A percentile compares a stretch with the other conserved stretches of the same genome.
Conservation (phyloP, 257 asterid genomes). For the Capsicum rhomboideum region DNA sequence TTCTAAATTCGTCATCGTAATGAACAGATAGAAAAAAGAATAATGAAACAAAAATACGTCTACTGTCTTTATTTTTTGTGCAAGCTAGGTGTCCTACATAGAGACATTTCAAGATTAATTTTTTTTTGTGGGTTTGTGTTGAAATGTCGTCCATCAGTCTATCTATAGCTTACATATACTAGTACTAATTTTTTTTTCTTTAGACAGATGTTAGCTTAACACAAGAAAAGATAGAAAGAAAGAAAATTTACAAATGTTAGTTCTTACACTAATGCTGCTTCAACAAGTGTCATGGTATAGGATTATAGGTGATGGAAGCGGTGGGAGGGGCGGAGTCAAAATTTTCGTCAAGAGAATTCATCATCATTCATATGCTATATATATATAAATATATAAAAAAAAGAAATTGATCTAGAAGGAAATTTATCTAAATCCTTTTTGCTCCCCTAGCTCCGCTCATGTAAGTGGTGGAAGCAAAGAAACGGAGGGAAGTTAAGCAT, state of each 20-base stretch:
- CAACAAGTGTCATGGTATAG: neutral
- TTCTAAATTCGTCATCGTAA: too few relatives aligned
- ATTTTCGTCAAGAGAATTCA: too few relatives aligned
- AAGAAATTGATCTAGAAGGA: too few relatives aligned
- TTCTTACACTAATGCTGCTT: neutral
- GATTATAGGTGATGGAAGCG: too few relatives aligned
- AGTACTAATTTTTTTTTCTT: neutral
- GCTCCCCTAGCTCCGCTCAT: neutral
- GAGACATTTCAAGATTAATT: neutral
- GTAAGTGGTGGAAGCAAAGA: neutral
- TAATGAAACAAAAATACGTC: too few relatives aligned
- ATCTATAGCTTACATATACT: neutral
- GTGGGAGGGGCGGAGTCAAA: too few relatives aligned
- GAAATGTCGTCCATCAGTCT: neutral
- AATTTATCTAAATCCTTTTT: too few relatives aligned
- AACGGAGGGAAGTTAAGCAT: too few relatives aligned
- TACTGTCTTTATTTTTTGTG: too few relatives aligned
- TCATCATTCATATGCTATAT: neutral
- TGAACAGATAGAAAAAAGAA: too few relatives aligned
- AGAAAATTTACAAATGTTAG: neutral
- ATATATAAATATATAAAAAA: too few relatives aligned
- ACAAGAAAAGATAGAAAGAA: neutral
- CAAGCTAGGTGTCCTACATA: neutral
- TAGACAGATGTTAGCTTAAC: neutral
- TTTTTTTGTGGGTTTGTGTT: neutral